Evolutionary conservation across 305 asterid genomes (phyloP), one percentile per base, ranked within the genome.

Genomic region (Fraxinus ornus): DNA sequence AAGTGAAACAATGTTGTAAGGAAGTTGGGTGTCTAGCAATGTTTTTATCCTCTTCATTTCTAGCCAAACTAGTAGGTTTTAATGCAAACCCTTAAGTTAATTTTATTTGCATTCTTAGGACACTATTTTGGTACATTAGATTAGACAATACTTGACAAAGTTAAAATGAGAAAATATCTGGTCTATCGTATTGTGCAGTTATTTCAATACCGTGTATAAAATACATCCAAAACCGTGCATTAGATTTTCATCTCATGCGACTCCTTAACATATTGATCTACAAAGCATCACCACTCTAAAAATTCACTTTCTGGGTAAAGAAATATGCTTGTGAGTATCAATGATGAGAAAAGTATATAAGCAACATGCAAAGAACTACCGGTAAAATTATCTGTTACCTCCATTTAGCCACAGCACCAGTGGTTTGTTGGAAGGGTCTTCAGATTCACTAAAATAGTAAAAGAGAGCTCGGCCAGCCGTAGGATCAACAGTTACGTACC

Each of bases 351-450:
- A 64, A 64, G 33, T 3, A 22, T 7, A 22, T 24, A 22, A 64
- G 72, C 30, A 64, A 24, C 68, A 57, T 19, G 68, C 28, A 57
- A 57, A 19, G 68, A 6, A 57, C 68, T 21, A 17, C 68, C 28
- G 3, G 26, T 57, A 19, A 57, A 55, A 57, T 57, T 7, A 8
- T 24, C 17, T 17, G 21, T 52, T 52, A 52, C 62, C 66, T 55
- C 66, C 66, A 75, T 89, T 91, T 17, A 93, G 82, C 95, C 95
- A 91, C 24, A 91, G 79, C 22, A 91, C 94, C 1, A 93, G 85
- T 79, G 97, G 97, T 75, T 86, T 87, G 78, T 79, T 79, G 10
- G 92, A 86, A 62, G 92, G 57, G 35, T 85, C 83, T 26, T 86
- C 57, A 0, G 94, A 85, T 68, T 91, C 94, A 0, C 89, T 83